phyloP scores from a whole-genome alignment of 768 basidiomycete species.

The Kwoniella sp. region DNA sequence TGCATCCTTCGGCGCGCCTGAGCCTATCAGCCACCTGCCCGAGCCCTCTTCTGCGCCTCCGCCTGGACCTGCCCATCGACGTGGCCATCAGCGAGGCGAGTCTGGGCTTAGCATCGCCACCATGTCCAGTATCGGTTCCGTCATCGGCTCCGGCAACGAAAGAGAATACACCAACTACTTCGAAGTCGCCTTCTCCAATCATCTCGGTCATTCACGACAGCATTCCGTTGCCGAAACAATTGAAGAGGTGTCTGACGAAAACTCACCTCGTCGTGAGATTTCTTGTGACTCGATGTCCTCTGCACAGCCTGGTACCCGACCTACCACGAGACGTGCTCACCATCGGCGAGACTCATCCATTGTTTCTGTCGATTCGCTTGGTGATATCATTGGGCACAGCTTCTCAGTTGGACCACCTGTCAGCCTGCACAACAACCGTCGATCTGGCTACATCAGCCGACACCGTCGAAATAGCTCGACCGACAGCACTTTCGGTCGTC shows the following conservation, averaged over 20 bases:
- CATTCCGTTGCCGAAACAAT: constrained; percentile 9
- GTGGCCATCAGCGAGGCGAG: constrained; percentile 32
- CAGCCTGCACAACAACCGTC: constrained; percentile 26
- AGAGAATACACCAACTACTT: constrained; percentile 52
- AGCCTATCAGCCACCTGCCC: not conserved
- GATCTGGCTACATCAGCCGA: constrained; percentile 37
- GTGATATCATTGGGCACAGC: constrained; percentile 11
- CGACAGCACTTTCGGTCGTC: constrained; percentile 36
- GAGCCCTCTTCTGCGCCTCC: not conserved
- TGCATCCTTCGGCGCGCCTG: constrained; percentile 20
- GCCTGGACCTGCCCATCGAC: constrained; percentile 8
- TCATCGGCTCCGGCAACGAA: constrained; percentile 49
- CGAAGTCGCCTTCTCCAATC: constrained; percentile 46
- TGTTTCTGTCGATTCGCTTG: constrained; percentile 40
- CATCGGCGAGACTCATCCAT: constrained; percentile 44
- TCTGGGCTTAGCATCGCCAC: constrained; percentile 51
- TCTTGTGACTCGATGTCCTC: constrained; percentile 8
- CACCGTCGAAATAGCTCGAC: constrained; percentile 38
- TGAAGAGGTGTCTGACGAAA: constrained; percentile 12
- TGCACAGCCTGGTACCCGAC: constrained; percentile 3
- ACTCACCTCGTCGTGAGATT: not conserved
- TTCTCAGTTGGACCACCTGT: constrained; percentile 31
- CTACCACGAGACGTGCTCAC: constrained; percentile 34
- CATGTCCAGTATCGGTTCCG: constrained; percentile 49
- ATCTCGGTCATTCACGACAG: constrained; percentile 23